Evolutionary conservation across 2,329 filamentous ascomycete genomes (phyloP), one percentile per base, ranked within the genome.

Genomic region (Botrytis tulipae): DNA sequence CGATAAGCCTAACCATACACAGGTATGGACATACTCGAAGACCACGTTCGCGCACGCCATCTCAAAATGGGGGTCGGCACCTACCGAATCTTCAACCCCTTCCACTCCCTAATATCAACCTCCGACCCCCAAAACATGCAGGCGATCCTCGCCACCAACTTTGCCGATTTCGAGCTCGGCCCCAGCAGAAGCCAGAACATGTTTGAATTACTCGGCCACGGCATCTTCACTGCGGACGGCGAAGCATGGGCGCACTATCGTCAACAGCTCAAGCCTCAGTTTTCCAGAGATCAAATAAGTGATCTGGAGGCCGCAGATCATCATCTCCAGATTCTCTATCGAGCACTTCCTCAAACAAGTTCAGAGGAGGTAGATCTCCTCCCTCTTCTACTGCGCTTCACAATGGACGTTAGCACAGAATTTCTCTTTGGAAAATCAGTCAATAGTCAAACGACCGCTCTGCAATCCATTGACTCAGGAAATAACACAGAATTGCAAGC

Each of bases 341-440:
- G 79, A 44, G 75, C 76, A 3, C 57, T 78, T 14, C 77, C 80
- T 2, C 70, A 76, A 29, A 74, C 75, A 6, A 75, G 74, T 42
- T 59, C 35, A 1, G 82, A 87, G 75, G 84, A 82, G 32, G 29
- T 67, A 10, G 80, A 84, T 74, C 73, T 85, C 0, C 79, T 83
- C 72, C 80, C 82, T 0, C 76, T 84, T 0, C 84, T 85, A 2
- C 89, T 89, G 78, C 82, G 83, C 69, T 80, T 89, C 37, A 89
- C 87, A 0, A 82, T 90, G 35, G 87, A 80, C 74, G 86, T 85
- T 0, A 85, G 87, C 0, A 90, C 87, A 0, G 86, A 86, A 59
- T 86, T 90, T 73, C 80, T 90, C 4, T 88, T 90, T 71, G 88
- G 88, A 25, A 82, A 86, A 74, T 84, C 83, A 35, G 76, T 80